Evolutionary conservation across 108 stramenopile genomes (phyloP), one percentile per base, ranked within the genome.

Genomic region (Mayamaea pseudoterrestris): DNA sequence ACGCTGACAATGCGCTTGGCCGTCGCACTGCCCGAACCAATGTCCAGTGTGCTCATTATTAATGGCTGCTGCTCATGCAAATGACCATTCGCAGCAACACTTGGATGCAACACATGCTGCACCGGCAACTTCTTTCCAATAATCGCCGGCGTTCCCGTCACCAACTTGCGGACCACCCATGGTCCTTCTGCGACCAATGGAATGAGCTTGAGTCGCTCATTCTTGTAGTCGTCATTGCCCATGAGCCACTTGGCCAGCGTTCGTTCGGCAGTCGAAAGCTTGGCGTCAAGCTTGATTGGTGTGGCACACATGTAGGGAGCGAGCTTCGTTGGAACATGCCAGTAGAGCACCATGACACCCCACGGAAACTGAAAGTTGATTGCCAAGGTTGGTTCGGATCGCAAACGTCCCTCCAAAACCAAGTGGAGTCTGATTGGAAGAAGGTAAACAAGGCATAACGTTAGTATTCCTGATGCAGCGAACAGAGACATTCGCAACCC

Each of bases 121-220:
- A 70, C 74, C 0, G 85, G 83, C 24, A 92, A 48, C 37, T 79
- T 81, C 21, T 69, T 83, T 7, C 90, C 85, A 27, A 93, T 72
- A 23, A 89, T 78, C 4, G 91, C 83, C 12, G 91, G 87, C 36
- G 78, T 75, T n/a, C 83, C 86, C 3, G 80, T 83, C 6, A 89
- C 83, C 20, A 83, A 61, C 32, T 78, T 78, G 16, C 80, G 70
- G 17, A 83, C 83, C 12, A 89, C 62, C 86, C 86, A 93, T 20
- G 82, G 84, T 20, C 91, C 91, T 26, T 86, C 74, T 7, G 80
- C 81, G 17, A 89, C 82, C 41, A 72, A 55, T 2, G 88, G 77
- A 39, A 90, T 74, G 13, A 90, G 61, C 43, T 90, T 90, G 49
- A 76, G 67, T 7, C 71, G 61, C 26, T 79, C 60, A 44, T 83